A percentile compares a stretch with the other conserved stretches of the same genome.
These are phyloP conservation scores for Astrephomene gubernaculifera DNA, from an alignment of 139 green algal species.

Conservation along the genomic window DNA sequence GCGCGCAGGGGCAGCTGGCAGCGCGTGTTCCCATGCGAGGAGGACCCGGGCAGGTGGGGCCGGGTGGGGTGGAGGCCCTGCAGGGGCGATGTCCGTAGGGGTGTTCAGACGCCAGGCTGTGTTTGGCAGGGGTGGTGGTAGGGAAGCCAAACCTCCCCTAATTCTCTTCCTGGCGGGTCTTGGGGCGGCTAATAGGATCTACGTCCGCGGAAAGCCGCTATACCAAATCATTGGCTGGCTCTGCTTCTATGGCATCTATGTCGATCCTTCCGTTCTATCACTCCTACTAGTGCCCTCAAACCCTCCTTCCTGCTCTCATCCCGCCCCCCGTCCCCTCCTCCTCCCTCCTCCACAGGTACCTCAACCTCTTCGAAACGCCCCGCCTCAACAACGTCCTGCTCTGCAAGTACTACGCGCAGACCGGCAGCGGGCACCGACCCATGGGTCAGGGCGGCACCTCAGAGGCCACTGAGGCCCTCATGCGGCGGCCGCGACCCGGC, in stretches of 20 bases:
- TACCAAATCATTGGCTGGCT: too few species aligned
- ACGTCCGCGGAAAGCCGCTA: too few species aligned
- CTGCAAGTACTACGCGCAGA: slow-evolving; percentile 64
- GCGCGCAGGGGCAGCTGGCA: slow-evolving; percentile 42
- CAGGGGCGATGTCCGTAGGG: too few species aligned
- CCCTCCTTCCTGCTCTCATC: not conserved
- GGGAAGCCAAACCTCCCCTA: too few species aligned
- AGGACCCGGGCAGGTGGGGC: slow-evolving; percentile 36
- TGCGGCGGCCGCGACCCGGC: not conserved
- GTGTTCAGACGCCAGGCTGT: too few species aligned
- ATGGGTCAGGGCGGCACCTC: not conserved
- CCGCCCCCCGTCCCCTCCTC: not conserved
- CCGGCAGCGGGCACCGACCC: not conserved
- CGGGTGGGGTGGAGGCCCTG: too few species aligned
- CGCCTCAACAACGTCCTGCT: slow-evolving; percentile 55
- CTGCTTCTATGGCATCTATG: too few species aligned
- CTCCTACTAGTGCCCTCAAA: too few species aligned
- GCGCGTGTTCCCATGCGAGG: slow-evolving; percentile 53
- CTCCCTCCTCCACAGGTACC: slow-evolving; percentile 33
- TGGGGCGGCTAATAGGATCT: too few species aligned
- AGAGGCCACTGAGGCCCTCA: not conserved
- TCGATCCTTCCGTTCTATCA: too few species aligned
- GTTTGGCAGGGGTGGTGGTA: too few species aligned
- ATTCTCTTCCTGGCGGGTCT: too few species aligned
- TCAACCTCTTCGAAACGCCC: slow-evolving; percentile 59